A percentile compares a stretch with the other conserved stretches of the same genome.
Evolutionary conservation across 345 rosid genomes (phyloP).

Genomic region (Firmiana major): DNA sequence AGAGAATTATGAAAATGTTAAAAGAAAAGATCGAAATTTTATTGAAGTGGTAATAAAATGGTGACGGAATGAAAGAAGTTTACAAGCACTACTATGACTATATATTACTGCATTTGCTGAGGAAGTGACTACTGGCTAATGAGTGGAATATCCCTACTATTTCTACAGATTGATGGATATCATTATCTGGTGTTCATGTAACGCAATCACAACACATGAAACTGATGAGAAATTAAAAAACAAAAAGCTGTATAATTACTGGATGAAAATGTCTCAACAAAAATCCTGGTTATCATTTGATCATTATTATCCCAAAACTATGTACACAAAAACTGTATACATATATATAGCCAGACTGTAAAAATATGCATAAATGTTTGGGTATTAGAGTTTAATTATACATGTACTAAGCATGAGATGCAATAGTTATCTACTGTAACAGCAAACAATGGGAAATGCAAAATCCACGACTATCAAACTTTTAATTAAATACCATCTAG

Average conservation of each 20-base stretch:
- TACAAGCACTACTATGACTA: no score
- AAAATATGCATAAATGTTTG: neutral
- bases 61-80: no score
- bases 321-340: neutral
- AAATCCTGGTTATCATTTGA: neutral
- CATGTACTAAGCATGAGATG: neutral
- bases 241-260: neutral
- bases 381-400: neutral
- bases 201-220: neutral
- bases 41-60: no score
- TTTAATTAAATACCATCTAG: constrained; percentile 10
- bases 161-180: no score
- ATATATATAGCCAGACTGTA: neutral
- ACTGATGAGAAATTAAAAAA: neutral
- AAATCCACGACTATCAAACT: neutral
- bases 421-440: neutral
- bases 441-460: neutral
- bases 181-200: neutral
- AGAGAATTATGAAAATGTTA: no score
- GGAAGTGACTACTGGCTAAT: no score
- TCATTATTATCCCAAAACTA: neutral
- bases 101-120: no score
- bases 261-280: neutral
- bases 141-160: no score
- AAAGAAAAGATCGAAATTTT: no score